Evolutionary conservation across 176 grass and related monocot genomes (phyloP).

Genomic region (Eleusine indica): DNA sequence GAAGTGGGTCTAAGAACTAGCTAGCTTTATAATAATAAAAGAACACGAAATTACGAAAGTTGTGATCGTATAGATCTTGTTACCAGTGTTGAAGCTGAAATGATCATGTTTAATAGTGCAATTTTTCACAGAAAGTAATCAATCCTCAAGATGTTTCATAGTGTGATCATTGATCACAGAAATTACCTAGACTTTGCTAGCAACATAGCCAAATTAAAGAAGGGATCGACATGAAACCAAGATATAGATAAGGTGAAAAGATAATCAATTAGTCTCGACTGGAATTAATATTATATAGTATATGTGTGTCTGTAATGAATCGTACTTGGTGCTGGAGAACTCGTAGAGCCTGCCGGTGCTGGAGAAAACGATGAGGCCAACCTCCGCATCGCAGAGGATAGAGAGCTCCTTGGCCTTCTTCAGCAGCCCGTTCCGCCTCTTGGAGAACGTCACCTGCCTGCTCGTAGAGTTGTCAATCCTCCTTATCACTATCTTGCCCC

Average conservation of each 20-base stretch:
- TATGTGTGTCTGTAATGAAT: not conserved
- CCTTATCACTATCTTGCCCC: conserved; percentile 71
- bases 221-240: not conserved
- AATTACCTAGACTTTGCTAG: not conserved
- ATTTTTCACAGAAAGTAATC: not conserved
- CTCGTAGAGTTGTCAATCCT: conserved; percentile 77
- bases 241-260: conserved; percentile 2
- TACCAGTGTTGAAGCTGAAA: not conserved
- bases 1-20: not conserved
- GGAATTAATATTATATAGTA: not conserved
- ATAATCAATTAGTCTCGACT: not conserved
- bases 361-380: conserved; percentile 73
- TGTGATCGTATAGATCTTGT: not conserved
- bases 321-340: conserved; percentile 69
- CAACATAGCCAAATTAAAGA: not conserved
- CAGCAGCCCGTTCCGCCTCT: conserved; percentile 65
- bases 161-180: not conserved
- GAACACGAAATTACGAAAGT: not conserved
- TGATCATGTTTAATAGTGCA: not conserved
- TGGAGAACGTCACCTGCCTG: conserved; percentile 83
- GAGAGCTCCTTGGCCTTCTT: conserved; percentile 84
- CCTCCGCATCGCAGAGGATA: conserved; percentile 74
- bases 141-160: not conserved
- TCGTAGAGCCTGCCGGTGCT: conserved; percentile 69
- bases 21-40: not conserved